These are phyloP conservation scores for Thalia dealbata DNA, from an alignment of 176 grass and related monocot species.

Conservation along the genomic window DNA sequence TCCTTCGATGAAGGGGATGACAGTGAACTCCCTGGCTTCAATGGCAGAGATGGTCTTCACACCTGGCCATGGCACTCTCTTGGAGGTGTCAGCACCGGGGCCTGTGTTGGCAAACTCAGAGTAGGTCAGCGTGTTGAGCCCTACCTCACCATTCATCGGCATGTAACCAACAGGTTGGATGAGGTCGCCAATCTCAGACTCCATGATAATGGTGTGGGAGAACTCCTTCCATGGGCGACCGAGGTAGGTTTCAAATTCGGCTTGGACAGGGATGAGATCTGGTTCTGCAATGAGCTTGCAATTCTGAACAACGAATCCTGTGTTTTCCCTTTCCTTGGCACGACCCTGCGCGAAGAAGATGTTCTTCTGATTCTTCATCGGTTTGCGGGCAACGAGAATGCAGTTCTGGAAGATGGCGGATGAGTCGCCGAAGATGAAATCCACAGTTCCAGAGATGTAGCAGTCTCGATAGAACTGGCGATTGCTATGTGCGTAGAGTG, in stretches of 20 bases:
- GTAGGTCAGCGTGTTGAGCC: constrained; percentile 65
- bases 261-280: constrained; percentile 16
- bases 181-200: constrained; percentile 55
- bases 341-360: constrained; percentile 82
- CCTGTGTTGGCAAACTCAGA: constrained; percentile 68
- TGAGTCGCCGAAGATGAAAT: constrained; percentile 93
- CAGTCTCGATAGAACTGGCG: constrained; percentile 89
- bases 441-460: constrained; percentile 61
- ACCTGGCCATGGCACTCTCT: constrained; percentile 49
- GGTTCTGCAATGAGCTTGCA: constrained; percentile 51
- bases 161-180: constrained; percentile 65
- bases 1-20: constrained; percentile 49
- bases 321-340: constrained; percentile 34
- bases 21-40: constrained; percentile 39
- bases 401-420: constrained; percentile 95
- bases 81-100: constrained; percentile 28
- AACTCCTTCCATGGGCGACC: constrained; percentile 71
- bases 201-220: constrained; percentile 65
- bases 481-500: constrained; percentile 75
- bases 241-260: constrained; percentile 49
- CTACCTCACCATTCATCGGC: constrained; percentile 73
- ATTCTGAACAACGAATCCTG: constrained; percentile 86
- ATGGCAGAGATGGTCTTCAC: constrained; percentile 35
- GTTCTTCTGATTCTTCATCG: constrained; percentile 76
- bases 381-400: constrained; percentile 54